Conservation (phyloP, 768 basidiomycete species). For the Lenzites betulinus region DNA sequence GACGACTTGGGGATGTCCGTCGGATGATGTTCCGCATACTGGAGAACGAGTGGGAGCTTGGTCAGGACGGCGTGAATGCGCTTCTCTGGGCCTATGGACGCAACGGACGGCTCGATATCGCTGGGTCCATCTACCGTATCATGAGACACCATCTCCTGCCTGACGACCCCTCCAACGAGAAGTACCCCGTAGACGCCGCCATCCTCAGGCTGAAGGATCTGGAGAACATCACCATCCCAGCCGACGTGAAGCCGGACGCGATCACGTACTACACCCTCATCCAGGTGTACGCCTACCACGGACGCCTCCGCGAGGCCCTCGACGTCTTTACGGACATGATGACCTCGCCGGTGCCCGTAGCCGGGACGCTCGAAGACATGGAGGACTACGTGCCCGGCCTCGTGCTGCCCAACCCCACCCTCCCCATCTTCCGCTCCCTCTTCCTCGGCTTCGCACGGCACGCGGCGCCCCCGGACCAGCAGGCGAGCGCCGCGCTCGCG, state of each 20-base stretch:
- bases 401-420: constrained; percentile 45
- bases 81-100: constrained; percentile 70
- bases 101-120: constrained; percentile 55
- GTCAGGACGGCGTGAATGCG: constrained; percentile 68
- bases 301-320: constrained; percentile 59
- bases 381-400: constrained; percentile 31
- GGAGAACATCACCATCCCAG: constrained; percentile 47
- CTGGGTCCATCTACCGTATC: constrained; percentile 60
- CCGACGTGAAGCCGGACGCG: constrained; percentile 53
- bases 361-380: constrained; percentile 25
- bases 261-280: constrained; percentile 71
- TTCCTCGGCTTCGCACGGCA: constrained; percentile 77
- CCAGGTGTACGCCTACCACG: constrained; percentile 71
- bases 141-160: constrained; percentile 55
- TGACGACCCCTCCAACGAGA: constrained; percentile 31
- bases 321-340: constrained; percentile 70
- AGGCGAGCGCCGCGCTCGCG: not conserved
- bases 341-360: constrained; percentile 38
- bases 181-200: constrained; percentile 34
- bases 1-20: constrained; percentile 55
- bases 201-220: constrained; percentile 41
- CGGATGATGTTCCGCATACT: constrained; percentile 55
- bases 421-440: constrained; percentile 62
- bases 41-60: constrained; percentile 51
- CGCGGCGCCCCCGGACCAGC: constrained; percentile 28